Evolutionary conservation across 805 yeast species (phyloP).

Genomic region (Teunomyces lycoperdinae): DNA sequence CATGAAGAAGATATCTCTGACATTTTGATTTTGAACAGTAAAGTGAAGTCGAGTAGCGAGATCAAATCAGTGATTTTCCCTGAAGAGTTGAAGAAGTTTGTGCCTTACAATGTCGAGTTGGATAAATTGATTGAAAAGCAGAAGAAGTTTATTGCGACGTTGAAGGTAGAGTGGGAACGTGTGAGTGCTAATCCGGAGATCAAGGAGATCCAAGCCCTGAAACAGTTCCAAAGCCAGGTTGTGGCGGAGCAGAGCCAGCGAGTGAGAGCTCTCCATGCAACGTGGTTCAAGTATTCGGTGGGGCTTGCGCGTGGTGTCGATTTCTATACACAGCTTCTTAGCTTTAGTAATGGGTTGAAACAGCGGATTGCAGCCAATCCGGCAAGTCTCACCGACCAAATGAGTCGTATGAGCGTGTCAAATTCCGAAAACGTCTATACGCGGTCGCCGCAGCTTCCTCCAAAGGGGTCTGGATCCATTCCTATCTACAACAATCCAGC

Average conservation of each 20-base stretch:
- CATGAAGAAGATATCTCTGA: constrained; percentile 85
- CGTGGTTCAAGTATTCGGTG: constrained; percentile 55
- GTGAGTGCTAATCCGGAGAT: constrained; percentile 27
- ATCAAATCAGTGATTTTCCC: constrained; percentile 55
- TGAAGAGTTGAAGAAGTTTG: constrained; percentile 74
- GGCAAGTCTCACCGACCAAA: background rate
- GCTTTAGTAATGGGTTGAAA: constrained; percentile 16
- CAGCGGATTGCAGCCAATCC: background rate
- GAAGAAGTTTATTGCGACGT: constrained; percentile 38
- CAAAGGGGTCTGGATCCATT: constrained; percentile 2
- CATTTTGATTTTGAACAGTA: constrained; percentile 61
- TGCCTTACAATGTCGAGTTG: constrained; percentile 61
- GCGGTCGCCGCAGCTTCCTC: constrained; percentile 2
- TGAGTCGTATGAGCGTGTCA: constrained; percentile 8
- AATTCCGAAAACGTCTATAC: background rate
- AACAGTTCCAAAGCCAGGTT: constrained; percentile 35
- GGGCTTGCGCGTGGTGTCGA: constrained; percentile 62
- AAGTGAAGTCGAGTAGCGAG: constrained; percentile 55
- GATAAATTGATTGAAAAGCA: constrained; percentile 70
- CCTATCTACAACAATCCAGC: background rate
- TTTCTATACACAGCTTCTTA: constrained; percentile 56
- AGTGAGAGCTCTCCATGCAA: constrained; percentile 46
- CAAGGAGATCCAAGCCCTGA: constrained; percentile 43
- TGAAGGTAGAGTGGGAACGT: constrained; percentile 29
- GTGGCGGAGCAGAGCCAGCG: constrained; percentile 28